These are phyloP conservation scores for Angomonas ambiguus DNA, from an alignment of 208 protist genomes.

Conservation along the genomic window DNA sequence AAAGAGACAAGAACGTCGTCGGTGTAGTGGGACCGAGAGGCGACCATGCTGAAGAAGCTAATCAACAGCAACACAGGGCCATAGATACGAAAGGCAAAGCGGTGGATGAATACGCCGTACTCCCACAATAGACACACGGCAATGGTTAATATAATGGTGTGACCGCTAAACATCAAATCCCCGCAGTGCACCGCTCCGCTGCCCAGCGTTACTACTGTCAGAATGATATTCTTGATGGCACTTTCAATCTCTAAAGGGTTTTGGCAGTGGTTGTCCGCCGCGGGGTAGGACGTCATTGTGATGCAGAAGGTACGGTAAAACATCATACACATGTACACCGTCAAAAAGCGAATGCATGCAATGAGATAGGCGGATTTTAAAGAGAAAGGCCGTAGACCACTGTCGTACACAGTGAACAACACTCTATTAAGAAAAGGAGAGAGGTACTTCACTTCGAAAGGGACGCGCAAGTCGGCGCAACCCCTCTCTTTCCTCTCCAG, in stretches of 20 bases:
- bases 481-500: conserved; percentile 37
- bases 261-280: conserved; percentile 81
- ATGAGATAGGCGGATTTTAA: conserved; percentile 34
- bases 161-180: conserved; percentile 88
- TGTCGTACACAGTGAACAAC: conserved; percentile 49
- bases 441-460: conserved; percentile 16
- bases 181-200: conserved; percentile 81
- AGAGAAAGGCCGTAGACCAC: conserved; percentile 28
- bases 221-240: conserved; percentile 62
- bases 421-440: conserved; percentile 27
- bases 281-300: conserved; percentile 71
- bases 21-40: conserved; percentile 87
- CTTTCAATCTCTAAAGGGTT: conserved; percentile 52
- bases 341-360: conserved; percentile 64
- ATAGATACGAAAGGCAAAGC: conserved; percentile 35
- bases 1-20: conserved; percentile 74
- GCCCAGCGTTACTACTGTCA: conserved; percentile 78
- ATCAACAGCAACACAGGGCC: conserved; percentile 29
- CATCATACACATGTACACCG: conserved; percentile 56
- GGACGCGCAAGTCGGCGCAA: conserved; percentile 14
- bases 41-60: conserved; percentile 69
- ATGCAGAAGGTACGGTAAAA: conserved; percentile 71
- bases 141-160: conserved; percentile 81
- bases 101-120: conserved; percentile 65
- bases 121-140: conserved; percentile 42